phyloP scores from a whole-genome alignment of 352 stramenopile species.

The Globisporangium alternatum region DNA sequence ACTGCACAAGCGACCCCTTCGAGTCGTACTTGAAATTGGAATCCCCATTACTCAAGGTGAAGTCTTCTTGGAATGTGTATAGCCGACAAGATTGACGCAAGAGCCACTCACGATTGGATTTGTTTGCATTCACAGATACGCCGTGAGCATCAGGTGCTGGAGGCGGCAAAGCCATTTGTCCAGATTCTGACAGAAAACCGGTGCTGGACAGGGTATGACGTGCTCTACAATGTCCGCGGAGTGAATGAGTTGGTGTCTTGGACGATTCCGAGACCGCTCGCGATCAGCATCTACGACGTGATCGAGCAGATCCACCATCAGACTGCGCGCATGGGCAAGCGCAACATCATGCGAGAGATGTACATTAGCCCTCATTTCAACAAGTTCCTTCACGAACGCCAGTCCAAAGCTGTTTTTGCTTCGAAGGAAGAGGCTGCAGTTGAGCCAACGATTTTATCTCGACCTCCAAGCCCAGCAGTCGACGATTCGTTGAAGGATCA shows the following conservation, averaged over 20 bases:
- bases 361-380: constrained; percentile 42
- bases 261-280: constrained; percentile 45
- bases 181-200: constrained; percentile 36
- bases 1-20: constrained; percentile 34
- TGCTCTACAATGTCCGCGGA: constrained; percentile 49
- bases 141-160: constrained; percentile 45
- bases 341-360: constrained; percentile 41
- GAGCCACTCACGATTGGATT: neutral
- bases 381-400: constrained; percentile 28
- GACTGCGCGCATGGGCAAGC: constrained; percentile 32
- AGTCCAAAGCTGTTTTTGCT: neutral
- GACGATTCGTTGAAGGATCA: constrained; percentile 18
- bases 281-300: constrained; percentile 47
- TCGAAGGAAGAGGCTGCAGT: neutral
- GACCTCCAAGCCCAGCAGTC: neutral
- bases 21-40: constrained; percentile 32
- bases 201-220: constrained; percentile 51
- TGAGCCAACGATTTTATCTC: neutral
- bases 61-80: neutral
- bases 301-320: constrained; percentile 49
- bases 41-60: constrained; percentile 45
- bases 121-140: constrained; percentile 33
- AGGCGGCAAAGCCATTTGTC: constrained; percentile 35
- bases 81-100: neutral
- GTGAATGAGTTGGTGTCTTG: constrained; percentile 52